phyloP scores from a whole-genome alignment of 2,329 filamentous ascomycete species.

The Clarireedia sp. region DNA sequence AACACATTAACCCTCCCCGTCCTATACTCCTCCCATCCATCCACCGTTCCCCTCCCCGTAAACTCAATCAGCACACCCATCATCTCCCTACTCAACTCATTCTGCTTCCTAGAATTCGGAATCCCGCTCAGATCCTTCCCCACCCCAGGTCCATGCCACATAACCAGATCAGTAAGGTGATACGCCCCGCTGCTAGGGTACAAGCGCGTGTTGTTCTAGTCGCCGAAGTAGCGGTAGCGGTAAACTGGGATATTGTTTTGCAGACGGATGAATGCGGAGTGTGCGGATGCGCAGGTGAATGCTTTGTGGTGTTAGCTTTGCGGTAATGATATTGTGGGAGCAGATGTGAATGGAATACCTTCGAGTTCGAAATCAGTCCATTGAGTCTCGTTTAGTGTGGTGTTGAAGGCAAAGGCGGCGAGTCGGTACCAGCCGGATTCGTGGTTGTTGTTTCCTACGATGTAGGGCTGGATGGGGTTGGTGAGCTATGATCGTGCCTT shows the following conservation, averaged over 20 bases:
- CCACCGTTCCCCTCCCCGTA: neutral
- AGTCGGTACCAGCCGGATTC: constrained; percentile 18
- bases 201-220: constrained; percentile 29
- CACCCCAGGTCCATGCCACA: neutral
- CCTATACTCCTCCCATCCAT: neutral
- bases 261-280: constrained; percentile 22
- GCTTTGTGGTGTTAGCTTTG: constrained; percentile 15
- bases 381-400: neutral
- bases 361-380: neutral
- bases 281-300: constrained; percentile 30
- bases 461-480: constrained; percentile 15
- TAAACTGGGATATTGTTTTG: constrained; percentile 28
- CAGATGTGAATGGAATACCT: constrained; percentile 25
- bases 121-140: neutral
- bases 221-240: constrained; percentile 33
- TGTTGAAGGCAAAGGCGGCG: neutral
- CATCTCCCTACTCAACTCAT: neutral
- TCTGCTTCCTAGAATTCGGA: neutral
- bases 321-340: constrained; percentile 13
- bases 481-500: neutral
- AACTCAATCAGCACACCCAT: neutral
- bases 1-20: neutral
- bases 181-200: constrained; percentile 28
- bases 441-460: constrained; percentile 30
- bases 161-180: constrained; percentile 29